Conservation (phyloP, 2,329 filamentous ascomycete genomes). For the Nemania sp. region DNA sequence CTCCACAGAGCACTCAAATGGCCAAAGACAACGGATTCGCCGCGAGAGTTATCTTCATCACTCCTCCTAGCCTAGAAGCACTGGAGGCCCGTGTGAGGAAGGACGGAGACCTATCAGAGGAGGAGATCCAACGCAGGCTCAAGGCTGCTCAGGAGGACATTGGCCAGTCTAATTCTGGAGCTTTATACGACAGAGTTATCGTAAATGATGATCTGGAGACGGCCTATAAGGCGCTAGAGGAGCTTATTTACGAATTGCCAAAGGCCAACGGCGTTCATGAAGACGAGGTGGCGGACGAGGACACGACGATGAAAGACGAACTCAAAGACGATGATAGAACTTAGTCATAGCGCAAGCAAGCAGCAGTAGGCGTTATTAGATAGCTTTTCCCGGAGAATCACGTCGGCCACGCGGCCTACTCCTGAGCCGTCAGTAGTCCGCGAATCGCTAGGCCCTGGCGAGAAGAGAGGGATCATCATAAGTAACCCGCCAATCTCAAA, state of each 20-base stretch:
- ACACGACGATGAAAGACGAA: constrained; percentile 19
- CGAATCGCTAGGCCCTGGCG: no score
- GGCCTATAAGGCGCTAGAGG: constrained; percentile 53
- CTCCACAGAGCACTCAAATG: constrained; percentile 56
- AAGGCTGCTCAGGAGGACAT: constrained; percentile 46
- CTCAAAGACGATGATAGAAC: constrained; percentile 8
- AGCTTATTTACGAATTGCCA: constrained; percentile 50
- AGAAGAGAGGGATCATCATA: not conserved
- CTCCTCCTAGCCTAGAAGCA: constrained; percentile 46
- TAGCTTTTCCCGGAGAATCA: not conserved
- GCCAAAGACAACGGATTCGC: constrained; percentile 61
- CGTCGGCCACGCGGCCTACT: not conserved
- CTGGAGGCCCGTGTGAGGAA: constrained; percentile 50
- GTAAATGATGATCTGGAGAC: constrained; percentile 56
- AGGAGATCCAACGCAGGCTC: constrained; percentile 52
- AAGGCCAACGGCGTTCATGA: constrained; percentile 32
- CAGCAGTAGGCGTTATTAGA: not conserved
- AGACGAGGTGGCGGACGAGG: constrained; percentile 32
- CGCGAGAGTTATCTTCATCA: constrained; percentile 60
- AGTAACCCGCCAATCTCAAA: not conserved
- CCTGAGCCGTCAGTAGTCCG: not conserved
- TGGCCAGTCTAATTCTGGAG: constrained; percentile 50
- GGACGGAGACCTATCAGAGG: constrained; percentile 49
- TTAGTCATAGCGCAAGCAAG: constrained; percentile 10
- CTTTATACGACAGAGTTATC: constrained; percentile 56